Evolutionary conservation across 345 rosid genomes (phyloP), one percentile per base, ranked within the genome.

Genomic region (Bretschneidera sinensis): DNA sequence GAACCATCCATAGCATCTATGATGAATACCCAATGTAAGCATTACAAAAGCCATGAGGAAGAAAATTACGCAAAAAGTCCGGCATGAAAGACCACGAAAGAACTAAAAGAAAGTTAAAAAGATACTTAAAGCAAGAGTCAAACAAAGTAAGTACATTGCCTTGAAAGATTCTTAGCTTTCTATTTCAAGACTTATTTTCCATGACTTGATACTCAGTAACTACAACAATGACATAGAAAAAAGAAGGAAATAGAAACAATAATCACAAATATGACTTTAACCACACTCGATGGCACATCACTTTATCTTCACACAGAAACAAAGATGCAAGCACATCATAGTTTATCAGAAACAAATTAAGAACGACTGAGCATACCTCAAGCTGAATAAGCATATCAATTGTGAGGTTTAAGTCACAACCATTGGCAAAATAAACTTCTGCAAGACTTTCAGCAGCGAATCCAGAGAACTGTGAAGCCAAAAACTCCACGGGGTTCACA

Each of bases 361-460:
- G 15, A 5, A 39, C 25, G 19, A 47, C 24, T n/a, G 48, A 61
- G 54, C 53, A 51, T 83, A 95, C 99, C 99, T 95, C 99, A 21
- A 95, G 92, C 75, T 91, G 97, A 66, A 88, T 95, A 60, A 95
- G 97, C 92, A 91, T 95, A 75, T 95, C 99, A 60, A 95, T 69
- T 11, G 99, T 95, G 74, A 86, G 74, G 61, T 84, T 86, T 71
- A 95, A 70, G 76, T 95, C 97, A 72, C 89, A 85, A 21, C 91
- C 89, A 80, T 83, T 91, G 63, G 99, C 95, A 66, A 74, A 75
- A 77, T 81, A 95, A 61, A 95, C 99, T 73, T 95, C 97, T 18
- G 89, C 85, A 28, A 95, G 91, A 79, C 99, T 91, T 73, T 91
- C 99, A 55, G 89, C 80, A 65, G 95, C 91, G 71, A 95, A 95